Conservation (phyloP, 306 rosid species). For the Cucurbita moschata region DNA sequence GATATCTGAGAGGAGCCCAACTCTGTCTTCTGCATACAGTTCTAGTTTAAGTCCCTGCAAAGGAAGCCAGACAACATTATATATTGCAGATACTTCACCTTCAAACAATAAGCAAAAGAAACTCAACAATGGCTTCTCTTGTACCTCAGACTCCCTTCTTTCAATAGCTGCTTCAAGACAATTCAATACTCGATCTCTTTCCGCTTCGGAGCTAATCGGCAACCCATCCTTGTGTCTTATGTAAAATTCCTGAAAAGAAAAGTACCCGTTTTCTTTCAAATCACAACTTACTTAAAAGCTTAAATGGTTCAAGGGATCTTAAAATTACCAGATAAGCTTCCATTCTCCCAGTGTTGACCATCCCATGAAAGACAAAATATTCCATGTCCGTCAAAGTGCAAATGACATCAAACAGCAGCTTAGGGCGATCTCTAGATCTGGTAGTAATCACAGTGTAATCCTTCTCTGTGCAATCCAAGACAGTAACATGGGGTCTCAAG, state of each 20-base stretch:
- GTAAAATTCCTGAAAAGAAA: constrained; percentile 56
- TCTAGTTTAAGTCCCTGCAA: constrained; percentile 87
- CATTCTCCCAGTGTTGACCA: constrained; percentile 52
- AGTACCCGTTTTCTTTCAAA: background rate
- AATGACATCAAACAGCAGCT: constrained; percentile 73
- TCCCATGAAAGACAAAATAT: constrained; percentile 82
- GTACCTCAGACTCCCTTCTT: constrained; percentile 80
- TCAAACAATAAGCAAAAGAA: background rate
- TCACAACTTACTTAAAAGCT: background rate
- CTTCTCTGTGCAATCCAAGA: constrained; percentile 56
- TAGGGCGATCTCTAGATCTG: constrained; percentile 80
- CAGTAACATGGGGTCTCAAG: constrained; percentile 52
- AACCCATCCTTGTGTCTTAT: constrained; percentile 81
- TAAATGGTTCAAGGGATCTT: background rate
- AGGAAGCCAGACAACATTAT: background rate
- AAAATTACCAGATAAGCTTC: constrained; percentile 72
- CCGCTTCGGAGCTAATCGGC: constrained; percentile 84
- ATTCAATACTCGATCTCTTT: constrained; percentile 62
- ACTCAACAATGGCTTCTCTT: background rate
- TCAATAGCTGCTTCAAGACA: constrained; percentile 96
- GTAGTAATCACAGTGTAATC: constrained; percentile 71
- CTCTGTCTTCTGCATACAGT: constrained; percentile 60
- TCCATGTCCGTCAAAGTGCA: constrained; percentile 97
- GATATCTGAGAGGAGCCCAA: constrained; percentile 83
- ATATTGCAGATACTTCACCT: background rate